Conservation (phyloP, 2,329 filamentous ascomycete species). For the Penicillium oxalicum region DNA sequence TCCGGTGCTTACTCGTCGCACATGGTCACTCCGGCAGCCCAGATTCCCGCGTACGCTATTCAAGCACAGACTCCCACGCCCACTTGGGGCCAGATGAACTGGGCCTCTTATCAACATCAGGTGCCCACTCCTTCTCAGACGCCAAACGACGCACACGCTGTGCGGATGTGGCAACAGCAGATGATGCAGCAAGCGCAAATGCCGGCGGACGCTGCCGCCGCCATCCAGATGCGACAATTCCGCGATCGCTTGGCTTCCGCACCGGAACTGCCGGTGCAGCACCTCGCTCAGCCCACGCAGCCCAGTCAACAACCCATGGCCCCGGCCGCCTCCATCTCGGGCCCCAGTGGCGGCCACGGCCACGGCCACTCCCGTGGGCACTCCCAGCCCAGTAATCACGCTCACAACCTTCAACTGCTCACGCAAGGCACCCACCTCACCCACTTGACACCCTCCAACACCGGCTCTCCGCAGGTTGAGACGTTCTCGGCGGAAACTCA, state of each 20-base stretch:
- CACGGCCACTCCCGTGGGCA: conserved; percentile 17
- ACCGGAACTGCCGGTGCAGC: conserved; percentile 27
- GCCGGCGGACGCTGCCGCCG: conserved; percentile 7
- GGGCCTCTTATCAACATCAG: conserved; percentile 24
- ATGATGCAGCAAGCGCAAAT: conserved; percentile 23
- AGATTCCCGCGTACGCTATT: conserved; percentile 25
- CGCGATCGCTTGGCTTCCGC: conserved; percentile 31
- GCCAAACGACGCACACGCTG: conserved; percentile 17
- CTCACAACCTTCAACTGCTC: conserved; percentile 18
- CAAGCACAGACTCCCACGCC: conserved; percentile 15
- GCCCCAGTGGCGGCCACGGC: conserved; percentile 11
- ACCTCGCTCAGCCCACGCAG: conserved; percentile 7
- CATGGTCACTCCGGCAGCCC: conserved; percentile 18
- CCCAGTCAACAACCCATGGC: not conserved
- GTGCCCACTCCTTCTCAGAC: conserved; percentile 17
- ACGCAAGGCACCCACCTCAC: conserved; percentile 17
- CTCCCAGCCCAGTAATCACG: conserved; percentile 18
- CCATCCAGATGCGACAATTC: conserved; percentile 24
- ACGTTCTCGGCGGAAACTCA: conserved; percentile 24
- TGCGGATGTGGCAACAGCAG: conserved; percentile 24
- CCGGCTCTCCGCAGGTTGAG: conserved; percentile 19
- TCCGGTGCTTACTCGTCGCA: conserved; percentile 14
- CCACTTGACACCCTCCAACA: conserved; percentile 10
- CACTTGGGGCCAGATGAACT: conserved; percentile 16
- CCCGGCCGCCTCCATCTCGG: conserved; percentile 16